phyloP scores from a whole-genome alignment of 1,284 basidiomycete species.

The Stereum hirsutum region DNA sequence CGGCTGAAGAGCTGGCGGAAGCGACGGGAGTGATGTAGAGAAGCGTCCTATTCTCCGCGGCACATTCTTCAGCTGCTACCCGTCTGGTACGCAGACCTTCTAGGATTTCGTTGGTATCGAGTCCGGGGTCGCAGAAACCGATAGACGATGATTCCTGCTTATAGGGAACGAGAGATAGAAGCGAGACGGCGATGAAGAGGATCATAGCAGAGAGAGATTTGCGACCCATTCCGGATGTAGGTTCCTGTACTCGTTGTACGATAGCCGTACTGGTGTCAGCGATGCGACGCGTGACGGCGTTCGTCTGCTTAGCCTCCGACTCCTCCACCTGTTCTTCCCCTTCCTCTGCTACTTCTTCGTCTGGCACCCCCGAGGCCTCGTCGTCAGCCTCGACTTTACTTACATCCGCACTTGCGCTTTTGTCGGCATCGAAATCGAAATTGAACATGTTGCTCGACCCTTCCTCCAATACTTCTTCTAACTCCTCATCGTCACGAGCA shows the following conservation, averaged over 20 bases:
- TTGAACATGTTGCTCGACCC: neutral
- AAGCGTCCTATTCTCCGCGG: slow-evolving; percentile 41
- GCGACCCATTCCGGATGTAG: slow-evolving; percentile 12
- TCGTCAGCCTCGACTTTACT: no score
- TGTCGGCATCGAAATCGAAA: neutral
- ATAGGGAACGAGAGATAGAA: slow-evolving; percentile 35
- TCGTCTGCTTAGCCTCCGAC: slow-evolving; percentile 22
- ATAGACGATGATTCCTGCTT: slow-evolving; percentile 63
- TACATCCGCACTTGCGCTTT: neutral
- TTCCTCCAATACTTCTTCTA: neutral
- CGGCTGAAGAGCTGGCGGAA: neutral
- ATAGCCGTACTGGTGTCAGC: slow-evolving; percentile 21
- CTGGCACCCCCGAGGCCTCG: no score
- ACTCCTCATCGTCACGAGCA: no score
- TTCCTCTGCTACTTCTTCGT: slow-evolving; percentile 11
- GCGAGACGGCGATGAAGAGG: slow-evolving; percentile 27
- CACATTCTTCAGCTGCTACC: slow-evolving; percentile 48
- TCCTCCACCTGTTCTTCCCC: slow-evolving; percentile 13
- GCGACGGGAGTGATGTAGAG: slow-evolving; percentile 24
- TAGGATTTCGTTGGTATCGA: slow-evolving; percentile 53
- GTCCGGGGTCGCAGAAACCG: slow-evolving; percentile 76
- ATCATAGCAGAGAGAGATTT: slow-evolving; percentile 29
- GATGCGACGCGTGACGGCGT: slow-evolving; percentile 26
- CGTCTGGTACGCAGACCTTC: slow-evolving; percentile 35
- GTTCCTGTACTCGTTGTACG: slow-evolving; percentile 11